phyloP scores from a whole-genome alignment of 208 protist genomes.

The Leishmania gerbilli region DNA sequence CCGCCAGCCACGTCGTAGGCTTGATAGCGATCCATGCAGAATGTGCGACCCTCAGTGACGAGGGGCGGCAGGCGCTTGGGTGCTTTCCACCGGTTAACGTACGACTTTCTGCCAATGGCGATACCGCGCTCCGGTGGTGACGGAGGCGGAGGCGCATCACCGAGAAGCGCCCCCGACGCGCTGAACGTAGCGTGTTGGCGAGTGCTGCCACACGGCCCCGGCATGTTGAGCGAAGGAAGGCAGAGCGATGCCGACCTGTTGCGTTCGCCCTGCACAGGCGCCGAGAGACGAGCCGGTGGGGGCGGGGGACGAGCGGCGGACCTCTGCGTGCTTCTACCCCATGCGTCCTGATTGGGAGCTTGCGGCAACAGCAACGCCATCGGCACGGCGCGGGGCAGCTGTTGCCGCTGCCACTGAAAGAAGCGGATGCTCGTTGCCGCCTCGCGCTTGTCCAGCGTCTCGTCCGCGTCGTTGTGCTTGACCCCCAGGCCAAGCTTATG shows the following conservation, averaged over 20 bases:
- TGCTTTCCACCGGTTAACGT: constrained; percentile 44
- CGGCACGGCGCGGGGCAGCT: constrained; percentile 9
- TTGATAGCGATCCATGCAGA: constrained; percentile 23
- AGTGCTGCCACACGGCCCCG: neutral
- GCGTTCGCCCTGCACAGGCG: neutral
- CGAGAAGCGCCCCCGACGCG: neutral
- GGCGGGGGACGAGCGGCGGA: neutral
- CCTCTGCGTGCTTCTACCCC: neutral
- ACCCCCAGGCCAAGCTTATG: constrained; percentile 37
- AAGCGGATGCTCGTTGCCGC: neutral
- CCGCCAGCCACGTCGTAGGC: neutral
- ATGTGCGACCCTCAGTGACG: constrained; percentile 44
- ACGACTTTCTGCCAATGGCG: constrained; percentile 44
- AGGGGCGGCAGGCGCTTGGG: constrained; percentile 44
- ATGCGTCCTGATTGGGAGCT: no score
- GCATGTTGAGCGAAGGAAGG: neutral
- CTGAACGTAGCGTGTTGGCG: neutral
- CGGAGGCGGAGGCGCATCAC: neutral
- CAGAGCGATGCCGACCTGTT: neutral
- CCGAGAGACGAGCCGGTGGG: neutral
- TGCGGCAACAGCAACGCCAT: neutral
- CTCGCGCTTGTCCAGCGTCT: neutral
- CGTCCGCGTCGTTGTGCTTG: constrained; percentile 9
- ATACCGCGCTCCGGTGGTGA: constrained; percentile 57
- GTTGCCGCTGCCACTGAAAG: constrained; percentile 9